These are phyloP conservation scores for Boletus albobrunnescens DNA, from an alignment of 1,284 basidiomycete genomes.

Conservation along the genomic window DNA sequence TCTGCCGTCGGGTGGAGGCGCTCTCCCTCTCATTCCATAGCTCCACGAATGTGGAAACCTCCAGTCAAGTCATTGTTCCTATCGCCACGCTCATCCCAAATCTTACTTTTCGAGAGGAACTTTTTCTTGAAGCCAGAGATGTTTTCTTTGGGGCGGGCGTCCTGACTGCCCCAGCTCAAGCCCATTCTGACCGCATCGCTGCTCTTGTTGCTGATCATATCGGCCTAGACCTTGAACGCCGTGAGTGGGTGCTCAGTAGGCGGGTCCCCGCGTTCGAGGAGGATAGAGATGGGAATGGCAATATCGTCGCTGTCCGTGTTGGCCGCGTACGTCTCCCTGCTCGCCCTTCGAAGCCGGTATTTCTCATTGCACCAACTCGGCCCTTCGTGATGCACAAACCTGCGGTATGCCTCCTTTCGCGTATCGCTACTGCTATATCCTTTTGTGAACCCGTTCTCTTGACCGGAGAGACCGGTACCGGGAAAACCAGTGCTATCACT, in stretches of 20 bases:
- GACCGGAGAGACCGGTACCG: conserved; percentile 97
- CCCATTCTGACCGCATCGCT: conserved; percentile 49
- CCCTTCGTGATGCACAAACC: conserved; percentile 92
- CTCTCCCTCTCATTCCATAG: conserved; percentile 51
- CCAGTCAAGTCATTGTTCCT: conserved; percentile 22
- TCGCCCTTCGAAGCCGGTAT: conserved; percentile 36
- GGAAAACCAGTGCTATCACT: conserved; percentile 93
- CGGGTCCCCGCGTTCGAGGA: conserved; percentile 67
- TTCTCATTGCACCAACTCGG: conserved; percentile 37
- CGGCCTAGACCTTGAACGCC: conserved; percentile 60
- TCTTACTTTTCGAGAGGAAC: conserved; percentile 80
- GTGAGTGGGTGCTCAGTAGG: conserved; percentile 52
- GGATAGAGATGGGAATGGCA: conserved; percentile 64
- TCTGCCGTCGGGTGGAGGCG: conserved; percentile 72
- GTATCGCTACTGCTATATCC: conserved; percentile 74
- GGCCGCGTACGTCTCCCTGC: conserved; percentile 57
- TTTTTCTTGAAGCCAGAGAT: conserved; percentile 88
- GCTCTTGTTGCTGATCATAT: conserved; percentile 59
- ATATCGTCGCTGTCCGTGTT: conserved; percentile 48
- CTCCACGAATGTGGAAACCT: conserved; percentile 42
- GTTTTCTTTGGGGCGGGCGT: conserved; percentile 82
- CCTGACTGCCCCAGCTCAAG: conserved; percentile 50
- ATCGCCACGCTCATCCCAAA: conserved; percentile 56
- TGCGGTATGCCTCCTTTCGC: conserved; percentile 76
- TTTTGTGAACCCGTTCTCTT: conserved; percentile 84